phyloP scores from a whole-genome alignment of 352 stramenopile genomes.

The Globisporangium mamillatum region DNA sequence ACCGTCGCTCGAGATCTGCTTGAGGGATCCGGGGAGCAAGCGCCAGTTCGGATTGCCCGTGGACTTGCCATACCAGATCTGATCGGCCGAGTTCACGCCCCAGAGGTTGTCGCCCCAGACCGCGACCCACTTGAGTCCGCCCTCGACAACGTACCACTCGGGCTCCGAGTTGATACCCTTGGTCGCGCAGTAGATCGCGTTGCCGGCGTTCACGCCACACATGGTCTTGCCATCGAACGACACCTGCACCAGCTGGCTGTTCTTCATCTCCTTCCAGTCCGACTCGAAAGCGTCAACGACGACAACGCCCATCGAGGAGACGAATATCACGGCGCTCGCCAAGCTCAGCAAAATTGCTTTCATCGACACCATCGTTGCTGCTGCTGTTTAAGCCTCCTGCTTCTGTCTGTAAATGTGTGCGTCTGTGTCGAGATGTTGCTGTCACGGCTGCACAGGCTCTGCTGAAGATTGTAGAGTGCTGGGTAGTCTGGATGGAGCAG shows the following conservation, averaged over 20 bases:
- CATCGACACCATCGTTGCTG: conserved; percentile 15
- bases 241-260: conserved; percentile 6
- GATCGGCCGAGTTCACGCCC: conserved; percentile 19
- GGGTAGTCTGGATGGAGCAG: too few species aligned
- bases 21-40: conserved; percentile 18
- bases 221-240: conserved; percentile 20
- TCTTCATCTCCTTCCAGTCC: conserved; percentile 9
- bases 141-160: neutral
- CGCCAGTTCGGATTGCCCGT: conserved; percentile 18
- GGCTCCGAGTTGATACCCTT: neutral
- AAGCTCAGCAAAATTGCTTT: conserved; percentile 10
- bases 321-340: neutral
- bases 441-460: neutral
- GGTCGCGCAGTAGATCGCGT: conserved; percentile 15
- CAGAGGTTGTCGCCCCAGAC: conserved; percentile 28
- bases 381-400: neutral
- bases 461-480: conserved; percentile 13
- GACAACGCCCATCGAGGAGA: neutral
- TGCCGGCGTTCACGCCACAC: conserved; percentile 10
- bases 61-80: conserved; percentile 17
- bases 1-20: conserved; percentile 28
- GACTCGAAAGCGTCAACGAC: conserved; percentile 1
- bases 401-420: neutral
- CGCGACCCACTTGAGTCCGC: conserved; percentile 12
- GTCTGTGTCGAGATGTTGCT: too few species aligned